Percentiles rank a stretch among this genome's conserved stretches.
phyloP scores from a whole-genome alignment of 2,329 filamentous ascomycete genomes.

The Leptographium wingfieldii region DNA sequence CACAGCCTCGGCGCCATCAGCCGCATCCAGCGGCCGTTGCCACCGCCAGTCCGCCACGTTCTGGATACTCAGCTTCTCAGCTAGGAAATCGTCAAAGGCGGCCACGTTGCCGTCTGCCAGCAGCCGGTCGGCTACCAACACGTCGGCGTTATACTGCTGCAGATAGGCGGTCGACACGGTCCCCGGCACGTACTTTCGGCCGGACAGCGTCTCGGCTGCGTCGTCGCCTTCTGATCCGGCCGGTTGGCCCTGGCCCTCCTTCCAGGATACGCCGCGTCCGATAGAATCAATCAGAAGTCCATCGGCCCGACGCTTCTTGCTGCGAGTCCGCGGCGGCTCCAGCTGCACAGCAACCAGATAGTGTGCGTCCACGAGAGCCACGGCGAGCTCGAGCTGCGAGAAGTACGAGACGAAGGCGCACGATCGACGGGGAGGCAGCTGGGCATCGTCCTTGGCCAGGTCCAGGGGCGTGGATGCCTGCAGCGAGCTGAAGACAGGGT shows the following conservation, averaged over 20 bases:
- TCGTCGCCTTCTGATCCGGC: neutral
- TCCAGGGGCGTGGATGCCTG: slow-evolving; percentile 32
- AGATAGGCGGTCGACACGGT: slow-evolving; percentile 38
- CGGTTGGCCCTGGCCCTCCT: neutral
- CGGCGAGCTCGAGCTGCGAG: slow-evolving; percentile 50
- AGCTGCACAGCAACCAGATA: slow-evolving; percentile 54
- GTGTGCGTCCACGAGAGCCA: slow-evolving; percentile 46
- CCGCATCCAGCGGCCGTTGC: slow-evolving; percentile 14
- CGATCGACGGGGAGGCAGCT: neutral
- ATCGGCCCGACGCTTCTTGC: slow-evolving; percentile 41
- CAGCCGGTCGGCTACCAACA: slow-evolving; percentile 33
- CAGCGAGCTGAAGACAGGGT: slow-evolving; percentile 54
- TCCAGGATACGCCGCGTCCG: slow-evolving; percentile 43
- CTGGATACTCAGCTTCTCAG: slow-evolving; percentile 32
- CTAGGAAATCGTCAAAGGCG: slow-evolving; percentile 30
- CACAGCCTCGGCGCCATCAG: slow-evolving; percentile 3
- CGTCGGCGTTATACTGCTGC: slow-evolving; percentile 29
- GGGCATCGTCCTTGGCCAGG: neutral
- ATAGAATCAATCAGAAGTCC: slow-evolving; percentile 63
- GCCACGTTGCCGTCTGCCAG: slow-evolving; percentile 31
- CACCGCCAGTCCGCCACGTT: slow-evolving; percentile 10
- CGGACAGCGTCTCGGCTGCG: neutral
- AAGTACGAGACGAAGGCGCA: slow-evolving; percentile 48
- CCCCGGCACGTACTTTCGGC: slow-evolving; percentile 26
- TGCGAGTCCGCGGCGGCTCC: slow-evolving; percentile 45